These are phyloP conservation scores for Dacryopinax spathularia DNA, from an alignment of 768 basidiomycete genomes.

Conservation along the genomic window DNA sequence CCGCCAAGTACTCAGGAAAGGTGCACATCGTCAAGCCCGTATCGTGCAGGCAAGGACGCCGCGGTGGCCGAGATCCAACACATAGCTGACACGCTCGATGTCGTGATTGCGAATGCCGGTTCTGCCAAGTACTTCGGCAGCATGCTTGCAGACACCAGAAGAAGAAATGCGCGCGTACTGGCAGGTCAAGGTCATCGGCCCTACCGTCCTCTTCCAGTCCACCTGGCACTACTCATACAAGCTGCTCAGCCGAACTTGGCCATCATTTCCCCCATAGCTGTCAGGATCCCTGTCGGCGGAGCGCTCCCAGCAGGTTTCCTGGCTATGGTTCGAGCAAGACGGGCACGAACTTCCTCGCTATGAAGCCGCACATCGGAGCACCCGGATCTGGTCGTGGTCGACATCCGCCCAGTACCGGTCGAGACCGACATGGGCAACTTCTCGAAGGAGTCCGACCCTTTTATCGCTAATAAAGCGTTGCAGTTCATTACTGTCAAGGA, in stretches of 20 bases:
- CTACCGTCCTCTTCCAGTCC: conserved; percentile 15
- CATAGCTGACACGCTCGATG: conserved; percentile 12
- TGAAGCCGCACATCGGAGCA: conserved; percentile 8
- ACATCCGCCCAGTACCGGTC: conserved; percentile 4
- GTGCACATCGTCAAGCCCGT: conserved; percentile 11
- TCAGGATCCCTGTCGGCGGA: conserved; percentile 1
- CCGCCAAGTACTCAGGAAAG: conserved; percentile 2
- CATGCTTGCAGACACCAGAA: not conserved
- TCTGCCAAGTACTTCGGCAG: not conserved
- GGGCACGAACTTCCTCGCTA: conserved; percentile 11
- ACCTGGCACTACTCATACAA: conserved; percentile 7
- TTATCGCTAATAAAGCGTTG: too few species aligned
- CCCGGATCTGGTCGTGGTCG: not conserved
- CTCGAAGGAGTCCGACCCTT: not conserved
- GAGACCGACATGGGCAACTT: conserved; percentile 4
- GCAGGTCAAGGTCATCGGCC: conserved; percentile 14
- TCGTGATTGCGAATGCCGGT: conserved; percentile 18
- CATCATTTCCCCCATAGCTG: conserved; percentile 9
- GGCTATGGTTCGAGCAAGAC: conserved; percentile 11
- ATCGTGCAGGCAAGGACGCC: conserved; percentile 5
- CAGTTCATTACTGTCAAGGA: conserved; percentile 4
- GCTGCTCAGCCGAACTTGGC: conserved; percentile 8
- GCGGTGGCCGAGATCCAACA: conserved; percentile 6
- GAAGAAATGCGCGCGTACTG: not conserved
- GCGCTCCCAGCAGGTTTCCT: not conserved